Base-by-base conservation (phyloP, 2,329 filamentous ascomycete species). In the Malbranchea cinnamomea region DNA sequence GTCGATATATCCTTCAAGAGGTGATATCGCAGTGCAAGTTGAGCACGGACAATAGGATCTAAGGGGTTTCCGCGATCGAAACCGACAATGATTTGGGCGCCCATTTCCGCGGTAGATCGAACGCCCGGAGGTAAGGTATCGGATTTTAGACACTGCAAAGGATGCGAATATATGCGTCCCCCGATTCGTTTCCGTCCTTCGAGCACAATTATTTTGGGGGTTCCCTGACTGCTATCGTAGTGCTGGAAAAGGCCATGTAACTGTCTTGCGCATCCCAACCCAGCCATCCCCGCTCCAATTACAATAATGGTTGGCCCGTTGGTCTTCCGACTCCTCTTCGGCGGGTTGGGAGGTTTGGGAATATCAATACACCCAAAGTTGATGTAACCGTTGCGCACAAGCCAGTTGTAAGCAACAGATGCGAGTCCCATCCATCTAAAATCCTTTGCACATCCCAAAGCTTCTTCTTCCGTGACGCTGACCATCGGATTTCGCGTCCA, bases 1-100 rank as follows among this genome's bases (percentile, higher is more conserved):
- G 83, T 89, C 10, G 87, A 87, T 34, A 74, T 68, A 43, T 78
- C 74, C 40, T 74, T 76, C 36, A 98, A 63, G 14, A 78, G 65
- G 52, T 94, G 83, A 49, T 92, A 94, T 10, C 75, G 75, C 12
- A 98, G 67, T 15, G 78, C 80, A 28, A 98, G 67, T 54, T 98
- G 91, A 10, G 82, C 85, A 41, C 89, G 76, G 33, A 98, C 75
- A 36, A 98, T 73, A 28, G 85, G 72, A 49, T 94, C 91, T 43
- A 98, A 60, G 4, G 89, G 89, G 44, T 98, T 98, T 11, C 91
- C 91, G 41, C 82, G 73, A 41, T 95, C 84, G 50, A 95, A 98
- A 0, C 89, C 89, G 19, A 91, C 94, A 37, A 98, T 84, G 36
- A 98, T 95, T 66, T 98, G 93, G 32, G 87, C 89, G 16, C 89